Evolutionary conservation across 345 rosid species (phyloP), one percentile per base, ranked within the genome.

Genomic region (Boechera stricta): DNA sequence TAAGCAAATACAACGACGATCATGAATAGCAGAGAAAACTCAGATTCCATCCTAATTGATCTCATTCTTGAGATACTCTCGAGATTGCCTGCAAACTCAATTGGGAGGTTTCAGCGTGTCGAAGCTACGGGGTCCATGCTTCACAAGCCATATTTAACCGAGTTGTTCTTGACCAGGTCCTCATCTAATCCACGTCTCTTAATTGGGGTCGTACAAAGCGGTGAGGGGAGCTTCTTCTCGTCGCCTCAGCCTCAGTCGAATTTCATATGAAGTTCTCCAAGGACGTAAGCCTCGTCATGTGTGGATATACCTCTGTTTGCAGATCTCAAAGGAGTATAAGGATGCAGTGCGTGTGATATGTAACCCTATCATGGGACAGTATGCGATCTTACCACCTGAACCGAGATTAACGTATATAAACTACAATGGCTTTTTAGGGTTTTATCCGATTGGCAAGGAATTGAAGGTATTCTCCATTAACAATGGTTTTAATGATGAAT

Each of bases 61-160:
- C 53, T 64, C 68, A 4, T 64, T 2, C 6, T 2, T 12, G 39
- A 45, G 5, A 64, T 64, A 45, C 38, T 44, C 54, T 64, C 28
- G 13, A 28, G 26, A 44, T 45, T 64, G 28, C 69, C 69, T 44
- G 13, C 69, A 64, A 45, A 64, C 9, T 64, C 54, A 29, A n/a
- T 45, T 1, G 4, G 1, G 0, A 45, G 69, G 55, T 64, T 45
- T 45, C 16, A 29, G 69, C 9, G 26, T 64, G 54, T 64, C 39
- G 9, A 64, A 64, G 69, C 15, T 7, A 45, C 45, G 69, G 69
- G 69, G 8, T 45, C 26, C 24, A 64, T 29, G 4, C 6, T 64
- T 45, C 0, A 2, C 26, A 1, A 4, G n/a, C 26, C 12, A 29
- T 2, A 64, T 64, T 29, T 45, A 28, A 29, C 26, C 6, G 15